Conservation (phyloP, 1,139 yeast genomes). For the Candida smagusa region DNA sequence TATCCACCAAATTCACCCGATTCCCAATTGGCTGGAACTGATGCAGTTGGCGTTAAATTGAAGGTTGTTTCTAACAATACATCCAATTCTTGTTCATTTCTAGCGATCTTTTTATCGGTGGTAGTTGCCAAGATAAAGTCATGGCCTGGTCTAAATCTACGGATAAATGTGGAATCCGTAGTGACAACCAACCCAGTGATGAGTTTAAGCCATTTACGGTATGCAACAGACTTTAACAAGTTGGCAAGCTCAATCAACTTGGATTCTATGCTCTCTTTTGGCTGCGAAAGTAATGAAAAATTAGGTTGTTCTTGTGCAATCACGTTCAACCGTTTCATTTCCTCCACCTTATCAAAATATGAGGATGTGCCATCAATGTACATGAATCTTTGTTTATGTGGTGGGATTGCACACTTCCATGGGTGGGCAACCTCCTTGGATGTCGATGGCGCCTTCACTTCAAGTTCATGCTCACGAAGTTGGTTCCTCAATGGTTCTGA, state of each 20-base stretch:
- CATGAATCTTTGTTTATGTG: constrained; percentile 86
- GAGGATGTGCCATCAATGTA: constrained; percentile 68
- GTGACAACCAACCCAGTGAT: constrained; percentile 66
- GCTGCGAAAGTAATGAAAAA: constrained; percentile 31
- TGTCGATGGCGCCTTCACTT: constrained; percentile 54
- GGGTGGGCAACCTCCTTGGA: constrained; percentile 61
- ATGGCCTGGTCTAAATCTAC: constrained; percentile 92
- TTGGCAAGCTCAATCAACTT: constrained; percentile 52
- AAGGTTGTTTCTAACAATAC: constrained; percentile 66
- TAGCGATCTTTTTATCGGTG: constrained; percentile 45
- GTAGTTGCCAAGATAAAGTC: constrained; percentile 92
- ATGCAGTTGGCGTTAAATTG: constrained; percentile 69
- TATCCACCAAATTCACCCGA: constrained; percentile 92
- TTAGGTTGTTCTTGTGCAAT: constrained; percentile 55
- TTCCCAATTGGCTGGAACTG: constrained; percentile 62
- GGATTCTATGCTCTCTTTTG: constrained; percentile 19
- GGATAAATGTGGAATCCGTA: constrained; percentile 64
- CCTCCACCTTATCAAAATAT: constrained; percentile 10
- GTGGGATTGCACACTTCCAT: constrained; percentile 92
- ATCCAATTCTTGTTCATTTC: constrained; percentile 43
- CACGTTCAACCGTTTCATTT: constrained; percentile 18
- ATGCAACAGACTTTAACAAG: constrained; percentile 58
- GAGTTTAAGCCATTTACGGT: constrained; percentile 64
- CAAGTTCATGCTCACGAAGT: constrained; percentile 53
- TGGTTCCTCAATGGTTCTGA: constrained; percentile 44